phyloP scores from a whole-genome alignment of 768 basidiomycete species.

The Tulasnella calospora region DNA sequence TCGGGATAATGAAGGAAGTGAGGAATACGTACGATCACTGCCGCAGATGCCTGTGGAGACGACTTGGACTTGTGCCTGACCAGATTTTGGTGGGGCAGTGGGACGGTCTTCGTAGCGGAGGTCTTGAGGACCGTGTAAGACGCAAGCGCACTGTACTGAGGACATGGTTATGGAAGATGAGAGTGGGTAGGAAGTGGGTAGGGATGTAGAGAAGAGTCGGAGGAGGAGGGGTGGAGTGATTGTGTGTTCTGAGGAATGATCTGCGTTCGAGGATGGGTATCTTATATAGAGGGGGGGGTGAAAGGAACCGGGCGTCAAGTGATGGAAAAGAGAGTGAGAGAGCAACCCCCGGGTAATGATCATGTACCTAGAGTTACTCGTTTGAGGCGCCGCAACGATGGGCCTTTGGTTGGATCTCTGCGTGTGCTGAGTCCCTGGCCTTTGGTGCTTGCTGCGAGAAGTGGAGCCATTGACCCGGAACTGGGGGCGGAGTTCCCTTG shows the following conservation, averaged over 20 bases:
- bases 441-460: background rate
- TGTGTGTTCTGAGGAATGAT: constrained; percentile 15
- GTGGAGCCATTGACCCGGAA: background rate
- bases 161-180: constrained; percentile 36
- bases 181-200: background rate
- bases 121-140: constrained; percentile 80
- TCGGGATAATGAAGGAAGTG: background rate
- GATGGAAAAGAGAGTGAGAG: background rate
- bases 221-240: background rate
- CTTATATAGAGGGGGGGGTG: background rate
- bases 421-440: background rate
- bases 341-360: background rate
- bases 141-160: constrained; percentile 64
- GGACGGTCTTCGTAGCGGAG: constrained; percentile 72
- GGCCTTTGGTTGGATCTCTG: constrained; percentile 7
- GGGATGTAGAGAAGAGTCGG: background rate
- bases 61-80: constrained; percentile 75
- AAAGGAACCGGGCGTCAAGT: constrained; percentile 6
- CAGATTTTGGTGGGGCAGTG: constrained; percentile 62
- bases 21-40: constrained; percentile 37
- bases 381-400: background rate
- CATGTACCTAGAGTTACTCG: too few species aligned
- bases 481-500: background rate
- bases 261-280: background rate
- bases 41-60: constrained; percentile 88